phyloP scores from a whole-genome alignment of 768 basidiomycete species.

The Lepiota brunneoincarnata region DNA sequence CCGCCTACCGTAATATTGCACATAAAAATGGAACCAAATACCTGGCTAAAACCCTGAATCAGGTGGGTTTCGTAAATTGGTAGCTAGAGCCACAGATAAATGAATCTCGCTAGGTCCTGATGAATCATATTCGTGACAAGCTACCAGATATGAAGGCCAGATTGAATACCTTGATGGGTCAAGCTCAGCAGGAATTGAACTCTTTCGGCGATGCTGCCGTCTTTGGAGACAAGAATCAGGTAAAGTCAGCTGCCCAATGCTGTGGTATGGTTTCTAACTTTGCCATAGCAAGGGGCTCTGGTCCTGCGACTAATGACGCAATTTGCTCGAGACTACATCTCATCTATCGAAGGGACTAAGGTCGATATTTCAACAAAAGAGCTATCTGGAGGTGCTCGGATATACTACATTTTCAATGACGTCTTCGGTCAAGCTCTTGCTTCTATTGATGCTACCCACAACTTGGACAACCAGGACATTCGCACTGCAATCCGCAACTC shows the following conservation, averaged over 20 bases:
- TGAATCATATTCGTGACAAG: constrained; percentile 98
- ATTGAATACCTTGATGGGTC: constrained; percentile 96
- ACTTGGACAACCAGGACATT: constrained; percentile 92
- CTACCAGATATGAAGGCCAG: constrained; percentile 99
- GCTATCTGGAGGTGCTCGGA: constrained; percentile 93
- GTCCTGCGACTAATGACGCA: constrained; percentile 97
- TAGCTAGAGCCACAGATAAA: neutral
- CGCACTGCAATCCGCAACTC: constrained; percentile 98
- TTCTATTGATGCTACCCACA: constrained; percentile 86
- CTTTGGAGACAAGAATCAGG: constrained; percentile 89
- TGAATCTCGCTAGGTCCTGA: constrained; percentile 58
- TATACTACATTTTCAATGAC: constrained; percentile 99
- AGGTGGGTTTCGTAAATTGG: constrained; percentile 47
- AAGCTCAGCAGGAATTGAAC: constrained; percentile 97
- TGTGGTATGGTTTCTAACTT: constrained; percentile 12
- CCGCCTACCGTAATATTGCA: constrained; percentile 92
- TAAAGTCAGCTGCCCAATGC: constrained; percentile 37
- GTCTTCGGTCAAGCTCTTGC: constrained; percentile 91
- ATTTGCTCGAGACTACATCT: constrained; percentile 95
- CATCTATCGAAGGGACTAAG: constrained; percentile 96
- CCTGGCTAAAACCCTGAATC: constrained; percentile 89
- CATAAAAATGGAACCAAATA: constrained; percentile 98
- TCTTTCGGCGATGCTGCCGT: constrained; percentile 93
- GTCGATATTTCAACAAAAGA: constrained; percentile 98
- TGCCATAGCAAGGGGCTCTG: constrained; percentile 72